phyloP scores from a whole-genome alignment of 2,329 filamentous ascomycete species.

The Colletotrichum lindemuthianum region DNA sequence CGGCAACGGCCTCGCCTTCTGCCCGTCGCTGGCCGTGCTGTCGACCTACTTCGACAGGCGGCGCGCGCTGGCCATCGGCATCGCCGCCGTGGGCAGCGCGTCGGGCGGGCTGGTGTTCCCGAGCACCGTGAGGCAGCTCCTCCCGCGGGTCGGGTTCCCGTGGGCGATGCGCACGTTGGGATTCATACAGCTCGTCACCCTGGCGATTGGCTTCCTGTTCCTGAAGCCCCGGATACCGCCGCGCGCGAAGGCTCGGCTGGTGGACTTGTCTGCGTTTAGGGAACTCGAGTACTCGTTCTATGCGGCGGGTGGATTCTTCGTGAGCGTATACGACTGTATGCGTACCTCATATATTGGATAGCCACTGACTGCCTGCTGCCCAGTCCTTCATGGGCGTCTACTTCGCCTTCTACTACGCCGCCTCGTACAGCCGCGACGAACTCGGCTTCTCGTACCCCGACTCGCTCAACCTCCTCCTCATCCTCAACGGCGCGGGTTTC shows the following conservation, averaged over 20 bases:
- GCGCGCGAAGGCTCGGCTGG: constrained; percentile 49
- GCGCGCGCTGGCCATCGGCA: constrained; percentile 66
- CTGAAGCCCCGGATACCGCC: constrained; percentile 53
- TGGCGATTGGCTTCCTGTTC: constrained; percentile 49
- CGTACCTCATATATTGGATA: not conserved
- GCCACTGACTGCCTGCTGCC: not conserved
- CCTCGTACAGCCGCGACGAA: constrained; percentile 57
- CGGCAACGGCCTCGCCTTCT: constrained; percentile 66
- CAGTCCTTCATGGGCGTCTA: constrained; percentile 64
- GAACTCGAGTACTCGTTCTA: constrained; percentile 42
- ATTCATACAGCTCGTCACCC: constrained; percentile 55
- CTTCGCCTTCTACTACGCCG: constrained; percentile 69
- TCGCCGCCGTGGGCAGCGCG: constrained; percentile 67
- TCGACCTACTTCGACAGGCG: constrained; percentile 69
- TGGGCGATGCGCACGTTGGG: constrained; percentile 64
- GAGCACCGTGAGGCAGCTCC: constrained; percentile 42
- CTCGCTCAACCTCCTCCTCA: constrained; percentile 70
- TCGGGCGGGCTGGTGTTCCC: constrained; percentile 66
- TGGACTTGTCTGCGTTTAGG: constrained; percentile 56
- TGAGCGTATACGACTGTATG: not conserved
- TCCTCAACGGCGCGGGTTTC: constrained; percentile 72
- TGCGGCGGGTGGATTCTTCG: constrained; percentile 29
- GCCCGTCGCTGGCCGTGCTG: constrained; percentile 67
- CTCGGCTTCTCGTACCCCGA: constrained; percentile 56
- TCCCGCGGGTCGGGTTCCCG: constrained; percentile 61